Base-by-base conservation (phyloP, 1,284 basidiomycete genomes). In the Thecaphora thlaspeos region DNA sequence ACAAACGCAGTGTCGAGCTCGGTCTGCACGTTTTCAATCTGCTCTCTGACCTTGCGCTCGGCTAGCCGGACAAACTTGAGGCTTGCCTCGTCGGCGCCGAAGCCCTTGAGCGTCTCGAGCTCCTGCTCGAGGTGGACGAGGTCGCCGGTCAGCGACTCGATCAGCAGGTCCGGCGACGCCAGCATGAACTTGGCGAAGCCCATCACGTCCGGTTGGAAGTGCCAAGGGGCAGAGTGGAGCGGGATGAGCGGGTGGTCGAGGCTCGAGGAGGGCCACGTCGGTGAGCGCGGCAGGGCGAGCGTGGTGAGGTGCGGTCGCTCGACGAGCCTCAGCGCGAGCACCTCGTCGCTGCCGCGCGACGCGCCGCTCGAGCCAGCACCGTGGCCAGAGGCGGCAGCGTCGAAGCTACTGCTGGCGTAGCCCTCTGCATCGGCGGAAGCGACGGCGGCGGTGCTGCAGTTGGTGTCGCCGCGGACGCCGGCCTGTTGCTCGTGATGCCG, bases 121-220 rank as follows among this genome's bases (percentile, higher is more conserved):
- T 93, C 90, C 1, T 81, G 72, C 2, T 81, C 83, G 3, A 97
- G 82, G 61, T 88, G 87, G 40, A 85, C 84, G 9, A 93, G 80
- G 63, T 97, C 90, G 41, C 80, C 82, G 0, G 84, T 82, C 15
- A 96, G 83, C 71, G 91, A 87, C 12, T 82, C 75, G 41, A 88
- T 82, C 73, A 93, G 88, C 22, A 68, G 51, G 24, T 86, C 82
- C 0, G 94, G 91, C 0, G 92, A 90, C 12, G 91, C 92, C 19
- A 98, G 86, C 90, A 97, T 95, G 80, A 97, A 95, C 70, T 91
- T 93, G 34, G 92, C 85, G 76, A 88, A 97, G 19, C 83, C 81
- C 65, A 88, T 87, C 23, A 95, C 89, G 73, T 97, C 91, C 0
- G 93, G 95, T 19, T 93, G 83, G 81, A 98, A 97, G 77, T 95